Conservation (phyloP, 2,329 filamentous ascomycete species). For the Ambrosiella xylebori region DNA sequence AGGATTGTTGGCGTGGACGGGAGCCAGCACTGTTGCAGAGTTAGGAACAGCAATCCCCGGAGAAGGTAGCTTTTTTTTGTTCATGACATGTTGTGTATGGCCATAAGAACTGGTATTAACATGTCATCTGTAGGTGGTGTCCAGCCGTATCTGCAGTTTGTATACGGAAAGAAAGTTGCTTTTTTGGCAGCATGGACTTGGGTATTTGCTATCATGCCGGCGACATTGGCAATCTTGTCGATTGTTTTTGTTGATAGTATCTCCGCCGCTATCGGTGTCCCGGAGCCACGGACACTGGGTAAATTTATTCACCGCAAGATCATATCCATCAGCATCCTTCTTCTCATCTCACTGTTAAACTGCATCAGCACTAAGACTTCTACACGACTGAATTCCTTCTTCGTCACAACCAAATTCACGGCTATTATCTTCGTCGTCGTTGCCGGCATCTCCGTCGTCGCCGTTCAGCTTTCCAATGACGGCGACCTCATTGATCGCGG, state of each 20-base stretch:
- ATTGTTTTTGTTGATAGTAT: conserved; percentile 45
- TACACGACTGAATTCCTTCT: conserved; percentile 37
- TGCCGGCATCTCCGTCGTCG: conserved; percentile 30
- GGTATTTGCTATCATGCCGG: conserved; percentile 47
- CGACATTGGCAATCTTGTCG: conserved; percentile 44
- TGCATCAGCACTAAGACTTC: conserved; percentile 38
- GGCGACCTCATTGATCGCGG: conserved; percentile 24
- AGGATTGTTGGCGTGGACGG: conserved; percentile 46
- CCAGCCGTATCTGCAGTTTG: conserved; percentile 43
- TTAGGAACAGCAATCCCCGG: conserved; percentile 45
- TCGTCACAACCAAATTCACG: conserved; percentile 36
- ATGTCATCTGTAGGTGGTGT: conserved; percentile 30
- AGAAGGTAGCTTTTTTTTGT: conserved; percentile 26
- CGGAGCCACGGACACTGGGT: too few relatives aligned
- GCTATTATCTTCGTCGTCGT: conserved; percentile 31
- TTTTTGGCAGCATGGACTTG: conserved; percentile 49
- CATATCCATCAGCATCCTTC: conserved; percentile 30
- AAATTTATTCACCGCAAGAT: conserved; percentile 27
- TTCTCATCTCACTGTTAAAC: conserved; percentile 32
- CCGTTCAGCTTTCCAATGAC: conserved; percentile 20
- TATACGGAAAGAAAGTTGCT: conserved; percentile 43
- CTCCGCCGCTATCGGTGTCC: conserved; percentile 18
- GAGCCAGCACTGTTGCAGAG: conserved; percentile 44
- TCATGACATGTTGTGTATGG: neutral
- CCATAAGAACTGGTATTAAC: neutral